Evolutionary conservation across 306 rosid species (phyloP).

Genomic region (Albizia julibrissin): DNA sequence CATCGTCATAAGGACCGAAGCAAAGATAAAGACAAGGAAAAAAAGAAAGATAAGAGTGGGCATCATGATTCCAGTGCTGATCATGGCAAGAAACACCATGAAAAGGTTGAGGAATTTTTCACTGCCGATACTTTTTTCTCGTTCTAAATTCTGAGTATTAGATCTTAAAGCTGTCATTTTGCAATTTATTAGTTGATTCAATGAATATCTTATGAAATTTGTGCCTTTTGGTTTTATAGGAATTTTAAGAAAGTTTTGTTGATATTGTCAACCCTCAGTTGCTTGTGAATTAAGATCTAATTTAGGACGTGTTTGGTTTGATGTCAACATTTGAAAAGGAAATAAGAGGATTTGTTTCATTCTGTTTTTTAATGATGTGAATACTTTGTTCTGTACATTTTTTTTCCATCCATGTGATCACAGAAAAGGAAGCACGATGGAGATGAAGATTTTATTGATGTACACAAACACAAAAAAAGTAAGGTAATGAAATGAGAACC

Average conservation of each 20-base stretch:
- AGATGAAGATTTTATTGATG: constrained; percentile 81
- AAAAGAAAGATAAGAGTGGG: constrained; percentile 83
- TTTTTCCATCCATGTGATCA: constrained; percentile 33
- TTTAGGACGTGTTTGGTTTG: constrained; percentile 11
- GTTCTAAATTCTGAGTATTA: constrained; percentile 19
- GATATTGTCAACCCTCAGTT: constrained; percentile 2
- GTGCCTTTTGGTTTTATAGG: not conserved
- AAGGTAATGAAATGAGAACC: constrained; percentile 69
- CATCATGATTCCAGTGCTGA: constrained; percentile 86
- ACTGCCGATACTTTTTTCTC: constrained; percentile 31
- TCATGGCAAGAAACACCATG: constrained; percentile 88
- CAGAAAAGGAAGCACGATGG: constrained; percentile 99
- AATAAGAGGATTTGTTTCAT: constrained; percentile 1
- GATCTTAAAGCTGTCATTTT: constrained; percentile 1
- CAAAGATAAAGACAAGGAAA: constrained; percentile 94
- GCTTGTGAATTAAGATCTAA: constrained; percentile 22
- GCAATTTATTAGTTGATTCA: not conserved
- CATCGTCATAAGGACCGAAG: constrained; percentile 84
- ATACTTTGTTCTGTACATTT: constrained; percentile 12
- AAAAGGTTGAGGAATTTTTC: constrained; percentile 66
- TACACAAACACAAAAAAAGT: constrained; percentile 96
- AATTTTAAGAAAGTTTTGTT: not conserved
- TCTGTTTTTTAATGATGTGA: constrained; percentile 12
- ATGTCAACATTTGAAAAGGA: not conserved
- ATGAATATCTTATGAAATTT: not conserved